Base-by-base conservation (phyloP, 2,329 filamentous ascomycete genomes). In the Dendryphion nanum region DNA sequence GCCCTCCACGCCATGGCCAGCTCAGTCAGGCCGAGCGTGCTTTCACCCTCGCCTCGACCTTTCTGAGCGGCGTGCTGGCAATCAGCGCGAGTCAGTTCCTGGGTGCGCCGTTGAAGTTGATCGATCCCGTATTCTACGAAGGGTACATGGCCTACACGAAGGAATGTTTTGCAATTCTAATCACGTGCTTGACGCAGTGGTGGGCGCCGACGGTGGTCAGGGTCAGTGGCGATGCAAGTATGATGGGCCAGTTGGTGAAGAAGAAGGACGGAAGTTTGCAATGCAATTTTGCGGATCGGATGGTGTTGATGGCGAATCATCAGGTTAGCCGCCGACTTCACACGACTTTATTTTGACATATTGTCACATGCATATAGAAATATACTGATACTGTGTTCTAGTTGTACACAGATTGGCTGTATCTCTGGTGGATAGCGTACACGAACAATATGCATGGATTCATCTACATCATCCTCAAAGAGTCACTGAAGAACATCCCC, bases 401-500 rank as follows among this genome's bases (percentile, higher is more conserved):
- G 78, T 82, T 94, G 36, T 94, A 95, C 61, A 91, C 88, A 6
- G 88, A 95, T 67, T 95, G 88, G 89, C 68, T 94, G 6, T 95
- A 95, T 61, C 77, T 95, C 6, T 95, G 89, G 89, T 95, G 89
- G 89, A 83, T 89, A 18, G 86, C 83, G n/a, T 95, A 95, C 56
- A 88, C 86, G 18, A 86, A 85, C 40, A 76, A 78, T 37, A 88
- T 89, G 79, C 86, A 93, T 55, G 89, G 89, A 8, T 85, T 89
- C 59, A 76, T 95, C 55, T 94, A 89, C 70, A 95, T 95, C 61
- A 91, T 95, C 55, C 72, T 94, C 36, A 95, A 95, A 59, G 86
- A 95, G 61, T 90, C 86, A 1, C 72, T 95, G 45, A 89, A 87
- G 63, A 83, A 81, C 50, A 82, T 95, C 13, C 89, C 89, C 1